phyloP scores from a whole-genome alignment of 2,329 filamentous ascomycete genomes.

The Botrytis aclada region DNA sequence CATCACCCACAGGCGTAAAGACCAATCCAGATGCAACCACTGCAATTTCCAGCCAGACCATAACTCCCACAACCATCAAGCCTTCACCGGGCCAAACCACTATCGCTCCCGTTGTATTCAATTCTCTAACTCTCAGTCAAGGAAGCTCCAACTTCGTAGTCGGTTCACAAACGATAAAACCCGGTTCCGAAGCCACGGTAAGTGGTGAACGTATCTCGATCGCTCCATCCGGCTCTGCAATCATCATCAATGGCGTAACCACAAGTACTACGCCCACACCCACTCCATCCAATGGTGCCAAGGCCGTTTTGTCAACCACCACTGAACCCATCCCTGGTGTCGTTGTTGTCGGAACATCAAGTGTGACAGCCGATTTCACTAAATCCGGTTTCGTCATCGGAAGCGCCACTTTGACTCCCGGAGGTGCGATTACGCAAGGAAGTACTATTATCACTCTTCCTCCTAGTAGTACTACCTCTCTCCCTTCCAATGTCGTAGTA shows the following conservation, averaged over 20 bases:
- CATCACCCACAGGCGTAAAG: neutral
- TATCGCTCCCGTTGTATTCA: slow-evolving; percentile 26
- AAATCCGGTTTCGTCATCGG: slow-evolving; percentile 21
- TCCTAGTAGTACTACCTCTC: neutral
- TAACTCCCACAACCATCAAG: slow-evolving; percentile 8
- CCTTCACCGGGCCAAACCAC: slow-evolving; percentile 18
- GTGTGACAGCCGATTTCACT: slow-evolving; percentile 26
- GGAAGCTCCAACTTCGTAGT: slow-evolving; percentile 27
- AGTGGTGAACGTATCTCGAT: slow-evolving; percentile 29
- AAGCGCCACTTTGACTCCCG: slow-evolving; percentile 22
- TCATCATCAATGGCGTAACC: slow-evolving; percentile 28
- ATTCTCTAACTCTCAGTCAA: slow-evolving; percentile 26
- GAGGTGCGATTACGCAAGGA: slow-evolving; percentile 21
- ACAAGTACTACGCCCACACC: slow-evolving; percentile 8
- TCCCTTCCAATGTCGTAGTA: slow-evolving; percentile 1
- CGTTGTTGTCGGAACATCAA: slow-evolving; percentile 26
- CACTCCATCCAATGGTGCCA: neutral
- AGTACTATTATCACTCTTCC: slow-evolving; percentile 11
- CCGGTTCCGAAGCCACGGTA: slow-evolving; percentile 30
- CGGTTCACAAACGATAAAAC: slow-evolving; percentile 30
- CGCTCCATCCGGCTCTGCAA: slow-evolving; percentile 23
- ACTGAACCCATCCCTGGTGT: slow-evolving; percentile 20
- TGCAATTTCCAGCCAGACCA: neutral
- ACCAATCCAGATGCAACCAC: neutral
- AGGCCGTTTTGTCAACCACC: slow-evolving; percentile 5